Conservation (phyloP, 2,329 filamentous ascomycete species). For the Fulvia fulva region DNA sequence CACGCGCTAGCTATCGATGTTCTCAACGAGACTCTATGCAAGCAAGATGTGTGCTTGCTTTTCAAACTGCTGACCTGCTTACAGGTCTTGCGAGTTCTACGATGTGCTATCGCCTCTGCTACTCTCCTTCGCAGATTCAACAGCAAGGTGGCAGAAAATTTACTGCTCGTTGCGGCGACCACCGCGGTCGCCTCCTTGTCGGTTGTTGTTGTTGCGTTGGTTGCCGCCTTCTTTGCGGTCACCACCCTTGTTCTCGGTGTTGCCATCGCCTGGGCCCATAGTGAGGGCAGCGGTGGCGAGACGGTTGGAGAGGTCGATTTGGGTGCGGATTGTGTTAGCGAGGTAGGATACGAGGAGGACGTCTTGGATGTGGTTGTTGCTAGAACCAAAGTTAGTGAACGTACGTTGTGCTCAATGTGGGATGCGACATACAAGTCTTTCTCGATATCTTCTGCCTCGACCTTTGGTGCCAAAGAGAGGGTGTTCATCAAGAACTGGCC, state of each 20-base stretch:
- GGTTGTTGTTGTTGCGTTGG: constrained; percentile 16
- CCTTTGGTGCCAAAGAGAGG: constrained; percentile 89
- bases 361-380: constrained; percentile 99
- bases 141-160: not conserved
- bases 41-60: not conserved
- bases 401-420: not conserved
- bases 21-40: not conserved
- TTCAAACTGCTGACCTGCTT: not conserved
- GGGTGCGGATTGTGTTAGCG: constrained; percentile 96
- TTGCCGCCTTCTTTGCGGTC: constrained; percentile 24
- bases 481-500: constrained; percentile 95
- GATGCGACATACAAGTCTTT: constrained; percentile 69
- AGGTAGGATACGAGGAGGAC: constrained; percentile 97
- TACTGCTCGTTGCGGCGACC: constrained; percentile 32
- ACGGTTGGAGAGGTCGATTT: constrained; percentile 96
- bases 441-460: constrained; percentile 85
- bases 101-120: not conserved
- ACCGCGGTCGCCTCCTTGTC: constrained; percentile 28
- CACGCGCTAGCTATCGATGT: not conserved
- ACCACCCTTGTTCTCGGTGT: constrained; percentile 20
- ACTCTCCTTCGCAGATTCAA: not conserved
- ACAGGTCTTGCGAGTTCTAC: not conserved
- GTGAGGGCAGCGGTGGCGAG: constrained; percentile 64
- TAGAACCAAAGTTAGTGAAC: constrained; percentile 35
- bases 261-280: constrained; percentile 37